Percentiles rank a stretch among this genome's conserved stretches.
phyloP scores from a whole-genome alignment of 306 rosid species.

The Pyrus bretschneideri region DNA sequence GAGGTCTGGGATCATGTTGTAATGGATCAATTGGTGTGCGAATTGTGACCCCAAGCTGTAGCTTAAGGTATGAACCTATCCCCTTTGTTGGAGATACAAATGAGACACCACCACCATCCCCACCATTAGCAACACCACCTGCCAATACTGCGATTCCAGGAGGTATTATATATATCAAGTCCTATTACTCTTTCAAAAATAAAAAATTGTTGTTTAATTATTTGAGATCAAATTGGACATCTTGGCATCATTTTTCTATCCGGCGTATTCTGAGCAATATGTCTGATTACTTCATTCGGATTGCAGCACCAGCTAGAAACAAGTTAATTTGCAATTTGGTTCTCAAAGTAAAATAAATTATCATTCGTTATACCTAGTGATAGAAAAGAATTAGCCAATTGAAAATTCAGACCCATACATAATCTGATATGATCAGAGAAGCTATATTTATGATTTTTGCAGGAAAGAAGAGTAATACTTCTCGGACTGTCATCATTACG shows the following conservation, averaged over 20 bases:
- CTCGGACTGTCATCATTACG: not conserved
- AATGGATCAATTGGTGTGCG: not conserved
- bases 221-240: not conserved
- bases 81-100: too few relatives aligned
- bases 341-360: not conserved
- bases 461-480: not conserved
- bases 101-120: too few relatives aligned
- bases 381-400: not conserved
- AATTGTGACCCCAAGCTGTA: slow-evolving; percentile 1
- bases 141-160: not conserved
- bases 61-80: too few relatives aligned
- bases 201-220: not conserved
- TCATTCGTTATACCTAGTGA: not conserved
- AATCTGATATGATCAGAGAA: not conserved
- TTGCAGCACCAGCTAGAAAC: too few relatives aligned
- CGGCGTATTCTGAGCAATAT: not conserved
- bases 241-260: not conserved
- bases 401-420: not conserved
- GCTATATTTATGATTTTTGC: not conserved
- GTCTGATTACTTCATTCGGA: not conserved
- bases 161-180: not conserved
- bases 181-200: not conserved
- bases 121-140: not conserved
- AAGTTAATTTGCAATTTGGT: not conserved
- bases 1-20: not conserved